Evolutionary conservation across 164 flowering plant species (phyloP), one percentile per base, ranked within the genome.

Genomic region (Litsea cubeba): DNA sequence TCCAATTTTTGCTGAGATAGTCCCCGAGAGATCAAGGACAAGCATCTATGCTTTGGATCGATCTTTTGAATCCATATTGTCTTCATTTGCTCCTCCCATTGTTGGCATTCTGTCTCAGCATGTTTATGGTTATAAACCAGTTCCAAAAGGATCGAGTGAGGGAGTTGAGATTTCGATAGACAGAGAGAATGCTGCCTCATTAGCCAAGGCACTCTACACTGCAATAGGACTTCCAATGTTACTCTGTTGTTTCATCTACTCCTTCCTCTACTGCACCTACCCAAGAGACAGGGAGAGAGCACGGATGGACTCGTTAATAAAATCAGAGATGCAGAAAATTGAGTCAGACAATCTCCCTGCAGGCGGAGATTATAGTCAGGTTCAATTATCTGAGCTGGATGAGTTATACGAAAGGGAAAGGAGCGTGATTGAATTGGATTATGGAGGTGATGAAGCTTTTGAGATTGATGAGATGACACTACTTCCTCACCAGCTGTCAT

Each of bases 1-100:
- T 82, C 97, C 98, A 20, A 94, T 92, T 80, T 92, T 91, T 84
- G 97, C 98, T 76, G 97, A 94, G 81, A 91, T 94, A 74, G 98
- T 94, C 74, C 97, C 97, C 0, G 91, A 88, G 84, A 89, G 79
- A 74, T 90, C 97, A 60, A 79, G 98, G 72, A 91, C 97, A 50
- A 91, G 91, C 79, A 87, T 95, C 73, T 95, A 95, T 82, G 98
- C 97, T 3, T 72, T 94, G 82, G 97, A 94, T 80, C 84, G 91
- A 63, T 91, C 97, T 18, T 91, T 94, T 62, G 98, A 92, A 81
- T 87, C 97, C 32, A 77, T 92, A 67, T 78, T 94, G 11, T 83
- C 98, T 77, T 94, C 98, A 25, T 94, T 94, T 85, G 97, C 98
- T 73, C 98, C 98, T n/a, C 95, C 97, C 6, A 75, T 89, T 15